Base-by-base conservation (phyloP, 306 rosid species). In the Abrus precatorius region DNA sequence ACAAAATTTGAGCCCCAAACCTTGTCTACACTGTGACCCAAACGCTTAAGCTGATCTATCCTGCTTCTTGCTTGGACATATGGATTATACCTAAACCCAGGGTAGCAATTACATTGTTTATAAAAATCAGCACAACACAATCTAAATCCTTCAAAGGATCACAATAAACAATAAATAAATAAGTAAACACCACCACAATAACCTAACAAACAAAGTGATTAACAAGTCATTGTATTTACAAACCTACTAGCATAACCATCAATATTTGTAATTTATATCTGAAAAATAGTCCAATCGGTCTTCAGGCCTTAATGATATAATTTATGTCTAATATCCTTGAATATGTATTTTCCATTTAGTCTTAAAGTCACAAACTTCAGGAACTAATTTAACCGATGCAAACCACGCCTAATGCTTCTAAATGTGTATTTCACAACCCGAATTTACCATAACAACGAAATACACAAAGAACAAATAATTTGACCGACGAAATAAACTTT, bases 11-110 rank as follows among this genome's bases (percentile, higher is more conserved):
- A 70, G 69, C 80, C 70, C 68, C 85, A 69, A 59, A 95, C 99
- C 99, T 95, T 95, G 77, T 95, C 99, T 7, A 93, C 98, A 69
- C 97, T 95, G 81, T 95, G 99, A 81, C 99, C 99, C 88, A 95
- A 82, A 69, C 99, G 95, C 94, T 95, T 95, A 86, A 95, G 87
- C 89, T 95, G 99, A 85, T 95, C 99, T 65, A 95, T 91, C 91
- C 99, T 91, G 84, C 99, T 73, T 81, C 98, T 90, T 28, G 98
- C 94, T 89, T 95, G 99, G 68, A 91, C 98, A 89, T 95, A 91
- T 0, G 99, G 99, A 83, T 95, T 95, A 86, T 95, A 95, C 93
- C 99, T 95, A 80, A 55, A 87, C 64, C 81, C 84, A 90, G 52
- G 6, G 65, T 14, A 55, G 72, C 56, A 82, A 28, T 27, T 7